phyloP scores from a whole-genome alignment of 2,329 filamentous ascomycete genomes.

The Beauveria scarabaeidicola region DNA sequence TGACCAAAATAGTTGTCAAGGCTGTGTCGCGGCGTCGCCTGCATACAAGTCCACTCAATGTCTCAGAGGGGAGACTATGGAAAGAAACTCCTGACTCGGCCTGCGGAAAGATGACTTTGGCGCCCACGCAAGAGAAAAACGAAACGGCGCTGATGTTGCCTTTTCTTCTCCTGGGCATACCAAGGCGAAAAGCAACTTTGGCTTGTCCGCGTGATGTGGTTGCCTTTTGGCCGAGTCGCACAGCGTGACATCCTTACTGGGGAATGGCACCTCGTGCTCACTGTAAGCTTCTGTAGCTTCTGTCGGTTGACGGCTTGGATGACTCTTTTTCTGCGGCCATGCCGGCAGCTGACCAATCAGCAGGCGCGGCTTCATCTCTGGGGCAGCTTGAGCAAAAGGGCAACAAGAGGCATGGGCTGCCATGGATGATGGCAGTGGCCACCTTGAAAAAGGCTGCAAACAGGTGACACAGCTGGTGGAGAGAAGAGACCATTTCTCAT shows the following conservation, averaged over 20 bases:
- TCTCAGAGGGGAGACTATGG: background rate
- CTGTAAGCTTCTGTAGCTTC: background rate
- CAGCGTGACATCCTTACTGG: slow-evolving; percentile 8
- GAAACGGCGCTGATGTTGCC: background rate
- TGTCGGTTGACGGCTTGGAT: slow-evolving; percentile 1
- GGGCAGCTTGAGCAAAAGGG: background rate
- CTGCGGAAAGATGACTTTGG: background rate
- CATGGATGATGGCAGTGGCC: too few relatives aligned
- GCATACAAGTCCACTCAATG: background rate
- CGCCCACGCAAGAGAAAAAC: background rate
- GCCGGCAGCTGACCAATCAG: background rate
- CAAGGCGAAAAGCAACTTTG: background rate
- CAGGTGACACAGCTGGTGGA: slow-evolving; percentile 7
- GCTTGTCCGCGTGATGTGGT: slow-evolving; percentile 6
- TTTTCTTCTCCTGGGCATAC: background rate
- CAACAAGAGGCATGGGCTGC: background rate
- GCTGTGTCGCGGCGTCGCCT: background rate
- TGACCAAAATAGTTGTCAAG: background rate
- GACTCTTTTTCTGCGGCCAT: background rate
- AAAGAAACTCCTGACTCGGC: slow-evolving; percentile 1
- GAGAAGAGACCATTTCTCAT: slow-evolving; percentile 10
- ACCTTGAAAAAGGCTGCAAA: background rate
- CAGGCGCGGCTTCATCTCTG: background rate
- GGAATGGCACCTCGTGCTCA: slow-evolving; percentile 8
- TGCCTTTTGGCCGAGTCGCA: background rate